phyloP scores from a whole-genome alignment of 257 asterid species.

The Capsicum chinense region DNA sequence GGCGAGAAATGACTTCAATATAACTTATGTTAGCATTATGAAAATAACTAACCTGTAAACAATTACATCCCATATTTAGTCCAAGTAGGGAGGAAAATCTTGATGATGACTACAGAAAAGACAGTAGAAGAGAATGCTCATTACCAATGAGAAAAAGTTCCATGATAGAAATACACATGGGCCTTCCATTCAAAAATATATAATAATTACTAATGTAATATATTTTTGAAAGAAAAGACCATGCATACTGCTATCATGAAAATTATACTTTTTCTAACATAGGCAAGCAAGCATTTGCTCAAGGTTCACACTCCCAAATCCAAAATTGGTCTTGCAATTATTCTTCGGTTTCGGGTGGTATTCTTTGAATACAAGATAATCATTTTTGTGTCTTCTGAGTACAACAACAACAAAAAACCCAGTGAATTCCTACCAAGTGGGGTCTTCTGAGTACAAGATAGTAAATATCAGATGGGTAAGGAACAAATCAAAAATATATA shows the following conservation, averaged over 20 bases:
- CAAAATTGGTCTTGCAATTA: background rate
- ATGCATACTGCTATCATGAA: slow-evolving; percentile 25
- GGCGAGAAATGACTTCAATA: background rate
- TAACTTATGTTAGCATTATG: slow-evolving; percentile 9
- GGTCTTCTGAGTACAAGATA: background rate
- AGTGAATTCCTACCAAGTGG: too few relatives aligned
- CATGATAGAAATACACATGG: slow-evolving; percentile 25
- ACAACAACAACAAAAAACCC: too few relatives aligned
- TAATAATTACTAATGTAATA: background rate
- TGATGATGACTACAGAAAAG: slow-evolving; percentile 14
- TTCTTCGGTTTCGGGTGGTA: background rate
- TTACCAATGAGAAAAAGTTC: slow-evolving; percentile 26
- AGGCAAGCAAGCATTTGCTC: slow-evolving; percentile 24
- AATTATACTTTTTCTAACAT: slow-evolving; percentile 21
- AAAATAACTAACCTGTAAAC: background rate
- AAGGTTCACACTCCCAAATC: slow-evolving; percentile 13
- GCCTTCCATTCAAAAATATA: slow-evolving; percentile 43
- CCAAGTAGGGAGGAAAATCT: background rate
- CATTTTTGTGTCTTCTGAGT: background rate
- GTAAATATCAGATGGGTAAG: background rate
- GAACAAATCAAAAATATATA: background rate
- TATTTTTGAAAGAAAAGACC: slow-evolving; percentile 34
- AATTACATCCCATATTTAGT: slow-evolving; percentile 4
- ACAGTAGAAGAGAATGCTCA: background rate
- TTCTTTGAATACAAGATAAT: background rate